Conservation (phyloP, 805 yeast species). For the Suhomyces xylopsoci region DNA sequence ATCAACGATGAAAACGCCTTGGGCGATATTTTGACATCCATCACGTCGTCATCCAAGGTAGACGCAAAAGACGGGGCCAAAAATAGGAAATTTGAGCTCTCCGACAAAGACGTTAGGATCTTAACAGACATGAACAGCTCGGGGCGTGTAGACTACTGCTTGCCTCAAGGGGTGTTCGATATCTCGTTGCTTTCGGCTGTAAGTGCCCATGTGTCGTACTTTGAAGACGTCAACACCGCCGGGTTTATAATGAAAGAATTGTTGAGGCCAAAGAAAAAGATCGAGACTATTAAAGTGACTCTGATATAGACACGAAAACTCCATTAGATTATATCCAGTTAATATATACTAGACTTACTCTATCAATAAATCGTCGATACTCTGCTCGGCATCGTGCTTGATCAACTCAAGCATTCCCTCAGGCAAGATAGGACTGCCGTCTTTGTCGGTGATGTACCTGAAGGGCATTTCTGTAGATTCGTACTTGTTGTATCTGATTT, state of each 20-base stretch:
- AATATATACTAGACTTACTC: constrained; percentile 3
- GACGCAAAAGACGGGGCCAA: constrained; percentile 14
- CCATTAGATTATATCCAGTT: neutral
- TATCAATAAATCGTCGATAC: constrained; percentile 62
- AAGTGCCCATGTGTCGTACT: constrained; percentile 84
- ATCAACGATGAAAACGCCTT: constrained; percentile 35
- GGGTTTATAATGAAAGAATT: constrained; percentile 70
- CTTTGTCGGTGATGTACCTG: constrained; percentile 69
- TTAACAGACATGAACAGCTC: constrained; percentile 56
- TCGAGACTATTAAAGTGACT: neutral
- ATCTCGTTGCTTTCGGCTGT: constrained; percentile 76
- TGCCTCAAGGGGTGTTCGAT: constrained; percentile 78
- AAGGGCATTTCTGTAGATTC: constrained; percentile 99
- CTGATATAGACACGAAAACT: neutral
- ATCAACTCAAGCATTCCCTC: constrained; percentile 87
- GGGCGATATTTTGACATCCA: constrained; percentile 37
- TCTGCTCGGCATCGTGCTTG: constrained; percentile 79
- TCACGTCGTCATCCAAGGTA: constrained; percentile 16
- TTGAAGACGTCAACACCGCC: constrained; percentile 83
- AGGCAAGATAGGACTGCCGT: constrained; percentile 80
- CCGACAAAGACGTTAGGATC: constrained; percentile 25
- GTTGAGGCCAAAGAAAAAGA: constrained; percentile 18
- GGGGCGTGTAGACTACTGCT: constrained; percentile 78
- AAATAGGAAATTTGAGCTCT: constrained; percentile 24
- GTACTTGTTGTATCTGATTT: constrained; percentile 77